Percentiles rank a stretch among this genome's conserved stretches.
phyloP scores from a whole-genome alignment of 106 monocot genomes.

The Amphibolis antarctica region DNA sequence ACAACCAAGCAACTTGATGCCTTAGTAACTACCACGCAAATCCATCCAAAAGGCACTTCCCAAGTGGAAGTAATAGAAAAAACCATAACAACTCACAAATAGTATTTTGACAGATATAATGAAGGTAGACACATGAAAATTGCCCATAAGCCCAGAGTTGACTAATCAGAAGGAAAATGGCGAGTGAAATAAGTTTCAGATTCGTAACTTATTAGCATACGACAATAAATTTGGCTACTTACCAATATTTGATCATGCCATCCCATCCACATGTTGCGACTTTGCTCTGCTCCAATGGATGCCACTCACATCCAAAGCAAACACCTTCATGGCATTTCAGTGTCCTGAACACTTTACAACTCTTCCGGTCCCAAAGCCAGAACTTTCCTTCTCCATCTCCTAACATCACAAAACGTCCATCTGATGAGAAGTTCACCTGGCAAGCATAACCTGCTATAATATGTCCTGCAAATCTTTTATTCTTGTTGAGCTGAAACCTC shows the following conservation, averaged over 20 bases:
- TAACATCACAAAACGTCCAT: conserved; percentile 88
- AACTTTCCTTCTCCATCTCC: conserved; percentile 94
- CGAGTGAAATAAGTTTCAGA: too few relatives aligned
- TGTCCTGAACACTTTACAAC: conserved; percentile 84
- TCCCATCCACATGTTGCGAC: conserved; percentile 99
- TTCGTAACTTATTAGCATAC: too few relatives aligned
- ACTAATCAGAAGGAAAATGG: too few relatives aligned
- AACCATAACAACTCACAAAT: too few relatives aligned
- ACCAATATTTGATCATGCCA: conserved; percentile 97
- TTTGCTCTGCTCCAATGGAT: conserved; percentile 92
- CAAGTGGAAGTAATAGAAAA: too few relatives aligned
- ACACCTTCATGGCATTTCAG: conserved; percentile 81
- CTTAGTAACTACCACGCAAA: too few relatives aligned
- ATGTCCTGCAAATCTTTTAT: conserved; percentile 96
- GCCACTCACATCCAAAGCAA: conserved; percentile 94
- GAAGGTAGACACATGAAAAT: too few relatives aligned
- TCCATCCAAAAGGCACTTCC: too few relatives aligned
- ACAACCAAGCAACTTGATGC: too few relatives aligned
- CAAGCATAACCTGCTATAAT: conserved; percentile 92
- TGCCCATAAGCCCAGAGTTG: too few relatives aligned
- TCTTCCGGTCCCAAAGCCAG: conserved; percentile 99
- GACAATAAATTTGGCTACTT: too few relatives aligned
- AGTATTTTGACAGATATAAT: too few relatives aligned
- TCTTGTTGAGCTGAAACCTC: conserved; percentile 97
- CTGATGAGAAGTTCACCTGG: conserved; percentile 93